These are phyloP conservation scores for Sindora glabra DNA, from an alignment of 306 rosid species.

Conservation along the genomic window DNA sequence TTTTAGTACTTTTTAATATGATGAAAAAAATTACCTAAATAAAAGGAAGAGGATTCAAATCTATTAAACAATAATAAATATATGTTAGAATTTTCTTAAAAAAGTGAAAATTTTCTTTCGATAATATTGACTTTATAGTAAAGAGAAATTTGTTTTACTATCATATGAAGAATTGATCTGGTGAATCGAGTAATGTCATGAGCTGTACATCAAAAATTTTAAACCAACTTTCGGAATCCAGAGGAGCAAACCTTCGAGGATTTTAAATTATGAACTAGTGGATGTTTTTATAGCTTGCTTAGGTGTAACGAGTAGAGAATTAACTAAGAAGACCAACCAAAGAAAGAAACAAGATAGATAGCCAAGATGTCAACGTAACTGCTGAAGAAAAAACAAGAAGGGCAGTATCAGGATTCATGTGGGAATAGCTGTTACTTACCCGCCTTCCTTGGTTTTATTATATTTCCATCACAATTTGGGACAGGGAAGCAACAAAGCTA, in stretches of 20 bases:
- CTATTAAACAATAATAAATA: too few species aligned
- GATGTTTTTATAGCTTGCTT: constrained; percentile 32
- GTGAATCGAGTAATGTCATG: not conserved
- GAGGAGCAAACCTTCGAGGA: constrained; percentile 18
- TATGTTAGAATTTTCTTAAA: too few species aligned
- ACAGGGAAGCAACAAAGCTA: constrained; percentile 1
- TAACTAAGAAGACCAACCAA: constrained; percentile 38
- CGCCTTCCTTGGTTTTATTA: constrained; percentile 41
- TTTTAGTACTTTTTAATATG: too few species aligned
- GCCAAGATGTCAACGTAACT: constrained; percentile 9
- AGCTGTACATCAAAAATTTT: constrained; percentile 15
- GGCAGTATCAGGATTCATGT: constrained; percentile 70
- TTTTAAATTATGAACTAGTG: constrained; percentile 27
- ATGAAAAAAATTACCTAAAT: too few species aligned
- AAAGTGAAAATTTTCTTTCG: too few species aligned
- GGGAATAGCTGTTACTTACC: constrained; percentile 48
- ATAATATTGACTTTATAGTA: too few species aligned
- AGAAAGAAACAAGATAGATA: constrained; percentile 46
- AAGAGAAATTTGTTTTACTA: too few species aligned
- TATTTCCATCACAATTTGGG: constrained; percentile 31
- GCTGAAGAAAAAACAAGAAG: constrained; percentile 26
- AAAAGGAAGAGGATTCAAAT: too few species aligned
- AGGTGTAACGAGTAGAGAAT: constrained; percentile 47
- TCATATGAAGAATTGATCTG: too few species aligned
- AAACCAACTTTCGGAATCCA: constrained; percentile 15